Base-by-base conservation (phyloP, 371 early-diverging fungal genomes). In the Apophysomyces elegans region DNA sequence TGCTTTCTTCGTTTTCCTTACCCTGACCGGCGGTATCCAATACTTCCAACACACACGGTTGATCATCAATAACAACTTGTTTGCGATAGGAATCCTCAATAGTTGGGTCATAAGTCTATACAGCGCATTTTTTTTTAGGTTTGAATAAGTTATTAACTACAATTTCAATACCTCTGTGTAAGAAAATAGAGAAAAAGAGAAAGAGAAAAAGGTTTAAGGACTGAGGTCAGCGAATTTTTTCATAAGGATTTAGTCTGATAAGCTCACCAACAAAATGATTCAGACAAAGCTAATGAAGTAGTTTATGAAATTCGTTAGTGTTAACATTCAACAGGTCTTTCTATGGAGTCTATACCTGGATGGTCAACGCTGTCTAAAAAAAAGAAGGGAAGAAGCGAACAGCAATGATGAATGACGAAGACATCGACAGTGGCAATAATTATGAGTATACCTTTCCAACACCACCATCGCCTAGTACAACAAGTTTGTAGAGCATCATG, bases 51-150 rank as follows among this genome's bases (percentile, higher is more conserved):
- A 96, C 91, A 73, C 96, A 96, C 5, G 95, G 88, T 66, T 92
- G 90, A 60, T 95, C 95, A 80, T 97, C 96, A 73, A 97, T 94
- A n/a, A 95, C 95, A n/a, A 95, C 95, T 76, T 96, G 96, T 76
- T 95, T 95, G 57, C 94, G 63, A 38, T 47, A 56, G n/a, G 63
- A 43, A n/a, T 56, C 56, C 44, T 57, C 56, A 16, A 65, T 50
- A 37, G 36, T 37, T 21, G 58, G 59, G 7, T 64, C 65, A 36
- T 58, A 39, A 7, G 37, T 44, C 44, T 39, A 36, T 50, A 21
- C 18, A 58, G 14, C 45, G 64, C 32, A 26, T 26, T 18, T 18
- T 26, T 26, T 26, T 26, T 64, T 46, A 64, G 13, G 7, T 7
- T 8, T 21, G 5, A 4, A 41, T 21, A 43, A 13, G 9, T 16